A percentile compares a stretch with the other conserved stretches of the same genome.
These are phyloP conservation scores for Penicillium sp. DNA, from an alignment of 2,329 filamentous ascomycete species.

Conservation along the genomic window DNA sequence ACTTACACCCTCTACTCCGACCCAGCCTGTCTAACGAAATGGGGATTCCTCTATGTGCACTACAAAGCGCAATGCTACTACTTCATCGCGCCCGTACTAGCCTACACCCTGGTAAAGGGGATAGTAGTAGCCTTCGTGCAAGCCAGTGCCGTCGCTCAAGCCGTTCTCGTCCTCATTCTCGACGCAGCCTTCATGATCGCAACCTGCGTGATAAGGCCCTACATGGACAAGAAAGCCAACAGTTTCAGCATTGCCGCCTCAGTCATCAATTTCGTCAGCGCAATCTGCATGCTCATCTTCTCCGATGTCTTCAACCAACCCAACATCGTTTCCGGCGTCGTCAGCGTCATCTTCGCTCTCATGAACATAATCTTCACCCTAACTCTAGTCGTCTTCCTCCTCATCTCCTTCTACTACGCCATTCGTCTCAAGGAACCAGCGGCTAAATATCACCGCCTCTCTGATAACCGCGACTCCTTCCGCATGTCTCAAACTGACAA, in stretches of 20 bases:
- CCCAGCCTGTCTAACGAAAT: conserved; percentile 89
- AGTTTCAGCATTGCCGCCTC: conserved; percentile 92
- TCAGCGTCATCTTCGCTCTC: conserved; percentile 87
- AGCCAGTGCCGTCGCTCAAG: conserved; percentile 70
- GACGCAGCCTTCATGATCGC: conserved; percentile 78
- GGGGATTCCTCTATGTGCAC: conserved; percentile 96
- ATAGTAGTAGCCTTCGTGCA: conserved; percentile 87
- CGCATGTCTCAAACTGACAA: conserved; percentile 83
- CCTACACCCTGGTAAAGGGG: conserved; percentile 79
- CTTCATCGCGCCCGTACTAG: conserved; percentile 80
- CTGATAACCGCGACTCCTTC: conserved; percentile 91
- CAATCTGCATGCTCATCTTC: conserved; percentile 87
- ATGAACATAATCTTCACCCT: conserved; percentile 83
- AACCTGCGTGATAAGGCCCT: conserved; percentile 82
- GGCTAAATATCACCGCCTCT: conserved; percentile 91
- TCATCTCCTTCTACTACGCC: conserved; percentile 75
- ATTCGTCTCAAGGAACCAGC: conserved; percentile 93
- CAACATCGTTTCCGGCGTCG: conserved; percentile 78
- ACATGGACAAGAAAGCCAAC: conserved; percentile 99
- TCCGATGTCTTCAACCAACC: conserved; percentile 84
- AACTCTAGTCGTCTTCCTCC: conserved; percentile 79
- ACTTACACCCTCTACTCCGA: conserved; percentile 97
- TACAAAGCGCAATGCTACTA: conserved; percentile 95
- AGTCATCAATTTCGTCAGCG: conserved; percentile 85
- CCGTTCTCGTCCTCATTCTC: conserved; percentile 80